Evolutionary conservation across 805 yeast species (phyloP), one percentile per base, ranked within the genome.

Genomic region (Metschnikowia noctiluminum): DNA sequence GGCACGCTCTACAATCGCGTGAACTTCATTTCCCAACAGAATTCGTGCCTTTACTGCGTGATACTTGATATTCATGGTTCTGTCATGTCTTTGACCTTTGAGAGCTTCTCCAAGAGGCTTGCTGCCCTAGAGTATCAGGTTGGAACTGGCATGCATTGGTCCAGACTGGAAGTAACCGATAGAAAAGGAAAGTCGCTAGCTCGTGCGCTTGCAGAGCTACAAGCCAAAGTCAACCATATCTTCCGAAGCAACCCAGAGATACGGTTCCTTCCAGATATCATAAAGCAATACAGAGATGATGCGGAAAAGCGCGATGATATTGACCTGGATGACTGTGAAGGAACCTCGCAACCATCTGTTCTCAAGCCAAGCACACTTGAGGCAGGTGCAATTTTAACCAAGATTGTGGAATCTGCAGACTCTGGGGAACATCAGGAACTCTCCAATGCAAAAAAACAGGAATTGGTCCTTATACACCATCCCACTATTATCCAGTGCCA

Each of bases 401-500:
- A 31, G 13, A 13, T 2, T 3, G 13, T 31, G 13, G 6, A 13
- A 10, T 13, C 13, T 2, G 13, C 34, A 31, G 21, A n/a, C 15
- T 12, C 42, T 30, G 13, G 35, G 7, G 35, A 39, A 28, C 9
- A 7, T n/a, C 34, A 13, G 7, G 36, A 40, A 26, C 43, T 26
- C 2, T 32, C 49, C 1, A 48, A 38, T 21, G 48, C 49, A 5
- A 51, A 45, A 13, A 62, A 62, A 40, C 56, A 61, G 45, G 57
- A 61, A 40, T 39, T 60, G 40, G 40, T 69, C 1, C 47, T 60
- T 2, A 42, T 63, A n/a, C 61, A 61, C 34, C 57, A 56, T 37
- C 60, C 63, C 1, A 42, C 38, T 3, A 54, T 69, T 14, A 50
- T 54, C 32, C 54, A 56, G 30, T 63, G 65, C 3, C 58, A 54